These are phyloP conservation scores for Verbascum thapsus DNA, from an alignment of 257 asterid genomes.

Conservation along the genomic window DNA sequence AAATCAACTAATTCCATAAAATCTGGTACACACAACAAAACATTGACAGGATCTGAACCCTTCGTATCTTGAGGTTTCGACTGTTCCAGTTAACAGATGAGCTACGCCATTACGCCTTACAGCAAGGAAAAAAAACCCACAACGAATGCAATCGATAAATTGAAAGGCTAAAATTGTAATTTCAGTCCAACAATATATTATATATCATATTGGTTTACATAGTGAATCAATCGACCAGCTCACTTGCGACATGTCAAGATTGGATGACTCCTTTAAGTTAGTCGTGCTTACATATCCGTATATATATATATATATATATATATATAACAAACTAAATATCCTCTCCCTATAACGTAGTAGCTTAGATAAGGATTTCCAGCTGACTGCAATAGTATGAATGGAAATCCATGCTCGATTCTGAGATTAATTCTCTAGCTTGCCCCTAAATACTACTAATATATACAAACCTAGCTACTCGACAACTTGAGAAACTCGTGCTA, in stretches of 20 bases:
- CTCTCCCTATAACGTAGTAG: constrained; percentile 13
- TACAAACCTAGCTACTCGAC: constrained; percentile 55
- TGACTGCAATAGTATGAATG: constrained; percentile 28
- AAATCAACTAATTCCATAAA: no score
- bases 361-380: constrained; percentile 32
- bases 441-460: constrained; percentile 42
- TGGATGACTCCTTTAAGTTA: constrained; percentile 34
- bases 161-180: constrained; percentile 1
- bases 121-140: no score
- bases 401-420: constrained; percentile 32
- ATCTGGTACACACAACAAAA: no score
- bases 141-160: background rate
- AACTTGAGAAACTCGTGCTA: constrained; percentile 22
- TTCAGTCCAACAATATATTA: constrained; percentile 8
- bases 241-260: constrained; percentile 28
- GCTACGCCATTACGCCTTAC: no score
- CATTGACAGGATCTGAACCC: no score
- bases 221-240: constrained; percentile 32
- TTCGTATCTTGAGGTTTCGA: no score
- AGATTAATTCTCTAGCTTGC: constrained; percentile 29
- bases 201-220: constrained; percentile 21
- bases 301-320: constrained; percentile 18
- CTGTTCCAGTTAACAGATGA: no score
- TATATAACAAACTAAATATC: constrained; percentile 33
- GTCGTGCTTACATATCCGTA: constrained; percentile 30